Evolutionary conservation across 768 basidiomycete genomes (phyloP).

Genomic region (Pleurotus giganteus): DNA sequence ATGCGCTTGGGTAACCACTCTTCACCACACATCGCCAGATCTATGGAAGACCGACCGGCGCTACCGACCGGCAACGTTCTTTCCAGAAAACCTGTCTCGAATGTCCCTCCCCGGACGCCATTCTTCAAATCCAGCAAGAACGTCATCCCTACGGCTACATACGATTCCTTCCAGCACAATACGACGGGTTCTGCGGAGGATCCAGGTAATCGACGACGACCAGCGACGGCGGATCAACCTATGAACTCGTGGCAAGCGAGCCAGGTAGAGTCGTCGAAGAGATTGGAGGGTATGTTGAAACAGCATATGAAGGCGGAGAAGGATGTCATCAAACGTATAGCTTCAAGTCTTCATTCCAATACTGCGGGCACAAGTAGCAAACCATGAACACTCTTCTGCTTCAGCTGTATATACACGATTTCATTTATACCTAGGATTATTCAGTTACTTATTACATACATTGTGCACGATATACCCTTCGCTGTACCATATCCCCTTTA

Average conservation of each 20-base stretch:
- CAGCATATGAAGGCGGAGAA: slow-evolving; percentile 84
- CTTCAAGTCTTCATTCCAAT: slow-evolving; percentile 32
- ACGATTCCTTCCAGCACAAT: slow-evolving; percentile 46
- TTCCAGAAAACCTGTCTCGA: slow-evolving; percentile 50
- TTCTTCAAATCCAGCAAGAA: slow-evolving; percentile 47
- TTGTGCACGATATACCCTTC: slow-evolving; percentile 10
- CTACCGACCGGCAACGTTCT: slow-evolving; percentile 27
- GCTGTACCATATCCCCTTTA: slow-evolving; percentile 8
- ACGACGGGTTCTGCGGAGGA: slow-evolving; percentile 31
- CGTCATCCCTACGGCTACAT: slow-evolving; percentile 34
- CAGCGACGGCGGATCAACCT: slow-evolving; percentile 25
- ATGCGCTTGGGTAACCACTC: slow-evolving; percentile 72
- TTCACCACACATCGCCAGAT: slow-evolving; percentile 56
- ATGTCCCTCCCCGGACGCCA: slow-evolving; percentile 40
- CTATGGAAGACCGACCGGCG: slow-evolving; percentile 32
- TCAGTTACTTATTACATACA: slow-evolving; percentile 20
- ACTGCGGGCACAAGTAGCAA: slow-evolving; percentile 18
- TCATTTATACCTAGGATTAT: slow-evolving; percentile 22
- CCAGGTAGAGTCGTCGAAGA: slow-evolving; percentile 57
- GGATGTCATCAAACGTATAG: slow-evolving; percentile 76
- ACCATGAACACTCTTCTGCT: slow-evolving; percentile 13
- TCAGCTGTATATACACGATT: slow-evolving; percentile 12
- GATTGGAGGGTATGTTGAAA: slow-evolving; percentile 75
- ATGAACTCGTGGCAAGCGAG: slow-evolving; percentile 32
- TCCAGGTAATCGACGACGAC: slow-evolving; percentile 8